Percentiles rank a stretch among this genome's conserved stretches.
Conservation (phyloP, 176 grass and related monocot species). For the Oryza coarctata region DNA sequence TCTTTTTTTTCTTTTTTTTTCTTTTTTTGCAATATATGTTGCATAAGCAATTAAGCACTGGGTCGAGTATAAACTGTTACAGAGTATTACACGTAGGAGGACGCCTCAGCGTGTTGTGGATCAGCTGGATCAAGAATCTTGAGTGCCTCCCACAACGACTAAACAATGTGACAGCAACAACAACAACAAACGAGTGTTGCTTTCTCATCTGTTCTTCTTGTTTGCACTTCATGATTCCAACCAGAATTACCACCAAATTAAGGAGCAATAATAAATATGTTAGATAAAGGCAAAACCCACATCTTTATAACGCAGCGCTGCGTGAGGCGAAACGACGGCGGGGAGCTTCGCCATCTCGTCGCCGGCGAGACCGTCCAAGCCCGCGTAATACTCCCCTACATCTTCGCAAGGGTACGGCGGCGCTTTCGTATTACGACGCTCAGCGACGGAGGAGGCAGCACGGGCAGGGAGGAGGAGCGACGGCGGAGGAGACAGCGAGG, state of each 20-base stretch:
- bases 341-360: conserved; percentile 40
- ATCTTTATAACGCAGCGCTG: conserved; percentile 45
- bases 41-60: not conserved
- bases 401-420: conserved; percentile 42
- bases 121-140: conserved; percentile 74
- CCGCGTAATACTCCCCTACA: conserved; percentile 29
- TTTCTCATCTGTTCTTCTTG: not conserved
- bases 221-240: not conserved
- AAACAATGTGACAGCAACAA: not conserved
- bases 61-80: not conserved
- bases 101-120: conserved; percentile 51
- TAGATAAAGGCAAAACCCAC: conserved; percentile 17
- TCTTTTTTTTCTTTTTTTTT: no score
- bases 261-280: not conserved
- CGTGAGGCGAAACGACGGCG: conserved; percentile 46
- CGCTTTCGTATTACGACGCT: not conserved
- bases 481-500: not conserved
- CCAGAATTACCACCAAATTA: not conserved
- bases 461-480: not conserved
- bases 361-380: conserved; percentile 33
- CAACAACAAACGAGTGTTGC: not conserved
- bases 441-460: not conserved
- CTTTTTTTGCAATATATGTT: not conserved
- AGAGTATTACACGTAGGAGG: conserved; percentile 56
- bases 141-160: conserved; percentile 72